These are phyloP conservation scores for Colletotrichum sp. DNA, from an alignment of 2,329 filamentous ascomycete species.

Conservation along the genomic window DNA sequence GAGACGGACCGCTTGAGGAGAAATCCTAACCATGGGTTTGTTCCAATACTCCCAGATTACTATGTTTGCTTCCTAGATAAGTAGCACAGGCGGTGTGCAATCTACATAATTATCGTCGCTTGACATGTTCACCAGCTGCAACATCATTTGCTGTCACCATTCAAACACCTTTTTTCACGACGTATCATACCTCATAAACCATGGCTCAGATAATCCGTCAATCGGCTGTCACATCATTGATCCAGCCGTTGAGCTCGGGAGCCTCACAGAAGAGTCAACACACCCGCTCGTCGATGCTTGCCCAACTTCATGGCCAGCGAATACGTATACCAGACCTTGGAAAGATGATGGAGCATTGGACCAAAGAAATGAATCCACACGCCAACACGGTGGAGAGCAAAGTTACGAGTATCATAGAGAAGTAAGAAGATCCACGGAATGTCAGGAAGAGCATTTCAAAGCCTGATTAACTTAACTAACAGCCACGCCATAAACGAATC, in stretches of 20 bases:
- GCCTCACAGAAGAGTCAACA: not conserved
- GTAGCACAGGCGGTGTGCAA: not conserved
- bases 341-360: not conserved
- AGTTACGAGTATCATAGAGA: not conserved
- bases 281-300: not conserved
- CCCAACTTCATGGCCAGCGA: not conserved
- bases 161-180: not conserved
- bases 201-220: not conserved
- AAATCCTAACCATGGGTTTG: not conserved
- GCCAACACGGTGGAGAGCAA: not conserved
- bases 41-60: not conserved
- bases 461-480: not conserved
- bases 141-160: not conserved
- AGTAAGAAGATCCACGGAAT: not conserved
- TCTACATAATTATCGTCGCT: not conserved
- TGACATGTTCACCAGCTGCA: not conserved
- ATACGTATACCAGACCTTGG: not conserved
- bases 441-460: not conserved
- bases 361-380: slow-evolving; percentile 18
- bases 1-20: not conserved
- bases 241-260: not conserved
- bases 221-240: not conserved
- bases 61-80: not conserved
- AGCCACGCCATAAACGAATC: slow-evolving; percentile 6
- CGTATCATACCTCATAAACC: not conserved